These are phyloP conservation scores for Lecanicillium sp. DNA, from an alignment of 2,329 filamentous ascomycete genomes.

Conservation along the genomic window DNA sequence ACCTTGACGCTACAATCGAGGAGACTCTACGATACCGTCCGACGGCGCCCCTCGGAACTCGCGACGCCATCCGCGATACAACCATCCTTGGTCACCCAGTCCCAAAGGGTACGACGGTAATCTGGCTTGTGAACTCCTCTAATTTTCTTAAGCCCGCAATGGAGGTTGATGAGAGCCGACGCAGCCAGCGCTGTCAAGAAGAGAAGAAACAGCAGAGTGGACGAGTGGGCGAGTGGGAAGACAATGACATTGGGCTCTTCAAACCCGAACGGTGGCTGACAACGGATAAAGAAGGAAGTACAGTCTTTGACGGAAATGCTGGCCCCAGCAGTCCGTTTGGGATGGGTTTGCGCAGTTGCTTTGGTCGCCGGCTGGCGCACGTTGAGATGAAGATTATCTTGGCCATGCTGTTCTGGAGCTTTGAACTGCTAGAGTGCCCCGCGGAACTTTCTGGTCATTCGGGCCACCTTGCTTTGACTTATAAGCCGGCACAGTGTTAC, in stretches of 20 bases:
- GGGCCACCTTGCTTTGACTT: constrained; percentile 10
- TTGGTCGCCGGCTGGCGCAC: constrained; percentile 28
- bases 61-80: constrained; percentile 23
- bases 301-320: constrained; percentile 22
- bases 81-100: constrained; percentile 23
- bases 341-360: constrained; percentile 28
- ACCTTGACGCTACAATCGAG: constrained; percentile 29
- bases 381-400: constrained; percentile 26
- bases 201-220: constrained; percentile 11
- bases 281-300: constrained; percentile 6
- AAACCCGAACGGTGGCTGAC: constrained; percentile 30
- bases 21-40: constrained; percentile 25
- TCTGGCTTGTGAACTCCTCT: constrained; percentile 20
- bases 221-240: constrained; percentile 15
- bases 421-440: constrained; percentile 23
- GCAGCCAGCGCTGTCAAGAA: constrained; percentile 16
- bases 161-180: constrained; percentile 18
- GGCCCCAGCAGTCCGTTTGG: constrained; percentile 29
- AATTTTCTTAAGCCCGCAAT: constrained; percentile 19
- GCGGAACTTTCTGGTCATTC: constrained; percentile 7
- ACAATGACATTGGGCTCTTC: constrained; percentile 21
- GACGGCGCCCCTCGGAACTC: constrained; percentile 20
- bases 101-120: constrained; percentile 25
- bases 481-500: constrained; percentile 11
- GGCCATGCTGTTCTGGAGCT: constrained; percentile 29